Percentiles rank a stretch among this genome's conserved stretches.
phyloP scores from a whole-genome alignment of 768 basidiomycete genomes.

The Pleurotus giganteus region DNA sequence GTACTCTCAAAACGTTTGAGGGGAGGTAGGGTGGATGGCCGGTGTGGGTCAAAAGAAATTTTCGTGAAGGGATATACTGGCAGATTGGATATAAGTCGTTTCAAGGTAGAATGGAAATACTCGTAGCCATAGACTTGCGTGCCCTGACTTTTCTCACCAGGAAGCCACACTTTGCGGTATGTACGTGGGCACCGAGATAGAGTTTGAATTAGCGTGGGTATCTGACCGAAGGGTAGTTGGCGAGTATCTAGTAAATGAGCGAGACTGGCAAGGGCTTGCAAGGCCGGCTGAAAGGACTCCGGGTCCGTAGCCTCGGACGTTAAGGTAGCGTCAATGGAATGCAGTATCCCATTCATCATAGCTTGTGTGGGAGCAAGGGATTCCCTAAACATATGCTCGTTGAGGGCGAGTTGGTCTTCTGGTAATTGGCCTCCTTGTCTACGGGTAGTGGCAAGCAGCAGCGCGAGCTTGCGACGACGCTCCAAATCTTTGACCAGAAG shows the following conservation, averaged over 20 bases:
- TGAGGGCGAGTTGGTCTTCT: conserved; percentile 2
- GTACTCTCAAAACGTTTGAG: conserved; percentile 8
- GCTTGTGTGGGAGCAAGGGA: conserved; percentile 14
- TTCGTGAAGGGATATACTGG: conserved; percentile 16
- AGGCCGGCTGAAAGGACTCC: conserved; percentile 26
- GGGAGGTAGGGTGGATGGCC: conserved; percentile 10
- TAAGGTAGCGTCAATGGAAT: conserved; percentile 32
- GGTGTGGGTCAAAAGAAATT: neutral
- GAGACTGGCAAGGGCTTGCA: conserved; percentile 65
- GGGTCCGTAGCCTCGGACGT: conserved; percentile 20
- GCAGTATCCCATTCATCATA: conserved; percentile 25
- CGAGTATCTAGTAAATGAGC: conserved; percentile 49
- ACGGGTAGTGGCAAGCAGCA: neutral
- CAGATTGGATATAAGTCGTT: conserved; percentile 35
- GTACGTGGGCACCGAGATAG: conserved; percentile 46
- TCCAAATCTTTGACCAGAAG: conserved; percentile 66
- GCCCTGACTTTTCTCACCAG: conserved; percentile 20
- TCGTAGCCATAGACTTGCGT: conserved; percentile 35
- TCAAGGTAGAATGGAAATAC: conserved; percentile 50
- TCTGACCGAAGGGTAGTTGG: conserved; percentile 41
- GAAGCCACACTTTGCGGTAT: conserved; percentile 37
- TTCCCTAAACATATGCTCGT: conserved; percentile 15
- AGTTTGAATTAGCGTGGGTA: conserved; percentile 43
- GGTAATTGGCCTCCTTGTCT: neutral
- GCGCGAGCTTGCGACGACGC: conserved; percentile 27